Evolutionary conservation across 2,329 filamentous ascomycete species (phyloP).

Genomic region (Cladosporium cucumerinum): DNA sequence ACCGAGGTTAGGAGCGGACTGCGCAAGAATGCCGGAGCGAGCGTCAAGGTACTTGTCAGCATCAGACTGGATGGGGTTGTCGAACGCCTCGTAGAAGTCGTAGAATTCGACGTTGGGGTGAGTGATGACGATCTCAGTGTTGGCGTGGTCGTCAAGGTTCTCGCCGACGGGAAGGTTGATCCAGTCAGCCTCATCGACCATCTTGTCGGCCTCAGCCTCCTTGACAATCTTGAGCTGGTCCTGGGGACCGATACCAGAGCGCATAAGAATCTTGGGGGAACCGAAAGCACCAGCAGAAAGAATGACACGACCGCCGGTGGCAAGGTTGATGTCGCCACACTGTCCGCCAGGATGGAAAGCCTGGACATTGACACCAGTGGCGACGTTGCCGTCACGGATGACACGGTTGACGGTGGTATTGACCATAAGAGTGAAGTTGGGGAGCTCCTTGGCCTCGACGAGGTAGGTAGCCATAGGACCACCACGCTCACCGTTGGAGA

Average conservation of each 20-base stretch:
- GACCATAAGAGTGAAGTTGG: constrained; percentile 65
- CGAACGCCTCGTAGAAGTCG: constrained; percentile 62
- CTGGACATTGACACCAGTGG: constrained; percentile 68
- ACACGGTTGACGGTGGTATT: constrained; percentile 66
- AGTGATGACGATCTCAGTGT: constrained; percentile 52
- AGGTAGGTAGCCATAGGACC: constrained; percentile 72
- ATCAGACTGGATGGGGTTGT: constrained; percentile 41
- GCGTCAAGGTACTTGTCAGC: constrained; percentile 42
- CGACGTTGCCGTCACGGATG: constrained; percentile 58
- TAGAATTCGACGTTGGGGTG: constrained; percentile 57
- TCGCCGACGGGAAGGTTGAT: constrained; percentile 52
- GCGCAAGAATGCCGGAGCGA: constrained; percentile 59
- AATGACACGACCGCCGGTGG: constrained; percentile 61
- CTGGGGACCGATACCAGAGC: constrained; percentile 65
- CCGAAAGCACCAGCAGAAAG: constrained; percentile 67
- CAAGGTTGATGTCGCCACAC: constrained; percentile 59
- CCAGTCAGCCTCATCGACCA: constrained; percentile 46
- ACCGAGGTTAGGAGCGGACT: constrained; percentile 64
- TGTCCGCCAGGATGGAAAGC: constrained; percentile 53
- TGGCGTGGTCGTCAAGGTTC: constrained; percentile 55
- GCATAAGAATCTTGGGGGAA: constrained; percentile 65
- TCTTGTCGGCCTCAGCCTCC: constrained; percentile 43
- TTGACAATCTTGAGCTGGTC: constrained; percentile 47
- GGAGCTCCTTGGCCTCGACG: constrained; percentile 55
- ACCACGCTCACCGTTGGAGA: constrained; percentile 61